Base-by-base conservation (phyloP, 805 yeast genomes). In the Alloascoidea hylecoeti region DNA sequence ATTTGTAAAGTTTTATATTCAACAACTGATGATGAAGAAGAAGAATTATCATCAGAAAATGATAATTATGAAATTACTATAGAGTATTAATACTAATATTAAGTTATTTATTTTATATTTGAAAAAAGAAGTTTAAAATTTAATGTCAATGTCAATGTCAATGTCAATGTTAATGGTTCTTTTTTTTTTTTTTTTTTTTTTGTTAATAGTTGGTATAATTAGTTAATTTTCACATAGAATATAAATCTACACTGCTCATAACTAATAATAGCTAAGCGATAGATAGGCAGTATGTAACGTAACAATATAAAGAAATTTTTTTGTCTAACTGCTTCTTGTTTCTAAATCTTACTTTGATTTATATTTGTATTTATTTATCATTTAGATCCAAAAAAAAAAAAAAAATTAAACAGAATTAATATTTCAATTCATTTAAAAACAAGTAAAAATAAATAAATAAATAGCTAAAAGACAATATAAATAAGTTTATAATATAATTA, bases 1-100 rank as follows among this genome's bases (percentile, higher is more conserved):
- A 89, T 79, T 1, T 78, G 81, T 48, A 66, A 68, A 36, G 73
- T 79, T 1, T 55, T 83, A 14, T 82, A 81, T 49, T 43, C 51
- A 3, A 40, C 35, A 15, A 17, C 43, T 33, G 37, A 34, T 13
- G 27, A 18, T 2, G 34, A 28, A n/a, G 46, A 28, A 23, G 39
- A 19, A 16, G 39, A 37, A 3, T 37, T 15, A 15, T 18, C 32
- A 37, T 27, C 13, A 36, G 34, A 35, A 35, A 9, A 9, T 23
- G 30, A 23, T n/a, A 13, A 35, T 13, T 13, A 14, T 15, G 37
- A 35, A 13, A 35, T 18, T 15, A 23, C 30, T 9, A 23, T 18
- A 15, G 27, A 35, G 27, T 23, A 14, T 35, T 35, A 14, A 9
- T 18, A 35, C 9, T 28, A 15, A 9, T 33, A 13, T n/a, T n/a